phyloP scores from a whole-genome alignment of 129 eudicot genomes.

The Sambucus nigra region DNA sequence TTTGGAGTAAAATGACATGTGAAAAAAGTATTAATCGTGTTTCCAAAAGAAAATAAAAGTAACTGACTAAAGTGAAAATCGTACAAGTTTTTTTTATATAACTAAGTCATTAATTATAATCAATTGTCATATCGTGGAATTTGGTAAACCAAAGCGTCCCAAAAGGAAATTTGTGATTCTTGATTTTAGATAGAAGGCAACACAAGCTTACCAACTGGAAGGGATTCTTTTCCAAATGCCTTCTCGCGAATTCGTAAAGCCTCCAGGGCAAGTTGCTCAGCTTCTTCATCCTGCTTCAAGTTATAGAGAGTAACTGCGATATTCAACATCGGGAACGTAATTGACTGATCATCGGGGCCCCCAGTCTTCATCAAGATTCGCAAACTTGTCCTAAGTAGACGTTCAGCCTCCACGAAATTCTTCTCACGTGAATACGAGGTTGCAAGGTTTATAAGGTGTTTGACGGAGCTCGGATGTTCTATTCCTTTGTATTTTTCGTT shows the following conservation, averaged over 20 bases:
- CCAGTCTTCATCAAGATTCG: slow-evolving; percentile 42
- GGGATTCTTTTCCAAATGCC: slow-evolving; percentile 63
- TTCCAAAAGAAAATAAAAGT: too few relatives aligned
- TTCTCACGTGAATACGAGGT: slow-evolving; percentile 73
- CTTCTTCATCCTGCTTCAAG: slow-evolving; percentile 62
- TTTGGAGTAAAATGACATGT: too few relatives aligned
- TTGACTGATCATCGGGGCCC: slow-evolving; percentile 59
- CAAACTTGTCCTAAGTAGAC: slow-evolving; percentile 53
- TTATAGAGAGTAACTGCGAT: slow-evolving; percentile 73
- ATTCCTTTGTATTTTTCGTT: slow-evolving; percentile 57
- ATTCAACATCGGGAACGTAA: slow-evolving; percentile 71
- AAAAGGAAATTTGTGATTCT: too few relatives aligned
- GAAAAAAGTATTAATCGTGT: too few relatives aligned
- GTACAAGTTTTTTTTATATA: too few relatives aligned
- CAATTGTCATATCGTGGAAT: too few relatives aligned
- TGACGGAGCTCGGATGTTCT: slow-evolving; percentile 56
- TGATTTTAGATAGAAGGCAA: slow-evolving; percentile 8
- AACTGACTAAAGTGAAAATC: too few relatives aligned
- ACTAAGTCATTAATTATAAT: too few relatives aligned
- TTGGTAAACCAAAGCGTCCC: too few relatives aligned
- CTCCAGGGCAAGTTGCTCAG: slow-evolving; percentile 59
- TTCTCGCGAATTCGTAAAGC: slow-evolving; percentile 67
- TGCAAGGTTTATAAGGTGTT: slow-evolving; percentile 80
- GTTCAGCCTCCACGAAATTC: slow-evolving; percentile 75
- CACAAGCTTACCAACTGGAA: slow-evolving; percentile 72